Evolutionary conservation across 768 basidiomycete species (phyloP), one percentile per base, ranked within the genome.

Genomic region (Paxillus ammoniavirescens): DNA sequence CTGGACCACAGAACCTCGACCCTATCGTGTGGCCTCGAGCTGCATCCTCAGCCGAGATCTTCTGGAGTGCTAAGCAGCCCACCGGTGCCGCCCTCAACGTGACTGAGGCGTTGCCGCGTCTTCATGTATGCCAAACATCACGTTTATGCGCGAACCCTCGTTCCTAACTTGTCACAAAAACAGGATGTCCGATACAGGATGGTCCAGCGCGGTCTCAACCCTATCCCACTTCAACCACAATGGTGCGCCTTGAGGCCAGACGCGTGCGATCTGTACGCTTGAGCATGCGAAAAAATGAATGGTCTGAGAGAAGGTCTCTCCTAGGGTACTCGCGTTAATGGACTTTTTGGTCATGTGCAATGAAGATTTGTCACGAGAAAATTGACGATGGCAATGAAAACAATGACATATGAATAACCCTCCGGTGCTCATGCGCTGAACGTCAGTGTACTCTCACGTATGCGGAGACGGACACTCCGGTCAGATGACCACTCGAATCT

Each of bases 401-500:
- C 18, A 40, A 45, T 4, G 35, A 3, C 37, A 33, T 30, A 38
- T 10, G 14, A 44, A 30, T 28, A 43, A 17, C 37, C 26, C 26
- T 26, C 26, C 5, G 23, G 21, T 42, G 23, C 31, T 75, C 59
- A 85, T 38, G 93, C 93, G 60, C 88, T 91, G 68, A 98, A 97
- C 3, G 92, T 91, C 59, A 98, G 71, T 10, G 83, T 81, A 60
- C 82, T 90, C 44, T 93, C 89, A 3, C 88, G 81, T 58, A 98
- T 93, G 55, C 79, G 84, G 17, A 98, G 73, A 57, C 84, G 83
- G 13, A 95, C 93, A 52, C 83, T 93, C 10, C 95, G 81, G 50
- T 91, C 88, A 0, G 83, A 83, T 0, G 83, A 73, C 96, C 96
- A 98, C 52, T 92, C 89, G 50, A 98, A 89, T 8, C 73, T 76